Evolutionary conservation across 2,329 filamentous ascomycete species (phyloP).

Genomic region (Thielaviopsis ethacetica): DNA sequence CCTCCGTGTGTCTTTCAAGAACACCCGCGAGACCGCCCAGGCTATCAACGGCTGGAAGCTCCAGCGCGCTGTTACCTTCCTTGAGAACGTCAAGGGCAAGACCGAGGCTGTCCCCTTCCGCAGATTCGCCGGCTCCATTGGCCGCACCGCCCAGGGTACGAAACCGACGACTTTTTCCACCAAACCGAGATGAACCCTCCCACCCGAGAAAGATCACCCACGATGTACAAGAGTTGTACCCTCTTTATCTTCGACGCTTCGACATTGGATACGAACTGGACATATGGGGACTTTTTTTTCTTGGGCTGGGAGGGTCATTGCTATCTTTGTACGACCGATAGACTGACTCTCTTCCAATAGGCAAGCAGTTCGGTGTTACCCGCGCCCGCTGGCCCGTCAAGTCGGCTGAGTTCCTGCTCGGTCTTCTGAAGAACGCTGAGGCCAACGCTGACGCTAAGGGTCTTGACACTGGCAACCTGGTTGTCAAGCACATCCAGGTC

Average conservation of each 20-base stretch:
- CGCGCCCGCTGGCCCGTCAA: constrained; percentile 98
- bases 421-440: constrained; percentile 94
- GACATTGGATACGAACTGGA: constrained; percentile 13
- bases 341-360: constrained; percentile 27
- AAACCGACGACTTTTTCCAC: constrained; percentile 17
- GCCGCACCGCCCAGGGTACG: constrained; percentile 95
- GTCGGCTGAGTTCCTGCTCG: constrained; percentile 95
- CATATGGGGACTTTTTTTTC: constrained; percentile 14
- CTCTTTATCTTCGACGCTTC: background rate
- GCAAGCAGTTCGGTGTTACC: constrained; percentile 97
- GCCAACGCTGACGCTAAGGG: constrained; percentile 95
- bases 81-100: constrained; percentile 95
- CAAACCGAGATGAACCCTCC: background rate
- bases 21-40: constrained; percentile 98
- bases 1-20: constrained; percentile 99
- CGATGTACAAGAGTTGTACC: background rate
- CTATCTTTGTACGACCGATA: background rate
- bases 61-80: constrained; percentile 85
- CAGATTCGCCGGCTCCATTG: constrained; percentile 89
- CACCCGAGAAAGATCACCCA: background rate
- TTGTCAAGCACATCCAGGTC: constrained; percentile 99
- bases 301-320: background rate
- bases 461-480: constrained; percentile 89
- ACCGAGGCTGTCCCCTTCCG: constrained; percentile 97
- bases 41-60: constrained; percentile 99